These are phyloP conservation scores for Citrus australasica DNA, from an alignment of 345 rosid genomes.

Conservation along the genomic window DNA sequence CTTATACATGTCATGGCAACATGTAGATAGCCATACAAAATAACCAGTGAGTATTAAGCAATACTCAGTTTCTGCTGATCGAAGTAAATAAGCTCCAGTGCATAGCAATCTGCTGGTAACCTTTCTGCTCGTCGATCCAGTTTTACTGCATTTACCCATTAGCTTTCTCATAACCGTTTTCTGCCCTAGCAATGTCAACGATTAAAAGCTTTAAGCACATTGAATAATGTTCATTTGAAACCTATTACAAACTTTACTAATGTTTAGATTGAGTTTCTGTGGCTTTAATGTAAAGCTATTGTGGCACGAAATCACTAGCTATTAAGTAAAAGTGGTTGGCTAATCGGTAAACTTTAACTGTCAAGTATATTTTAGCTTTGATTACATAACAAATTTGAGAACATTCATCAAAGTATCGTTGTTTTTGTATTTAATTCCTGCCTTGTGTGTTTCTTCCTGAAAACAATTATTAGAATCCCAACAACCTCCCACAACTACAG, in stretches of 20 bases:
- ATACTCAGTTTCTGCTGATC: background rate
- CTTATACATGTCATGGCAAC: background rate
- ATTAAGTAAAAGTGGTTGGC: background rate
- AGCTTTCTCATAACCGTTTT: slow-evolving; percentile 55
- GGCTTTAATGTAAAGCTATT: background rate
- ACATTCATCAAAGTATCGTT: background rate
- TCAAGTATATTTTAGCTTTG: background rate
- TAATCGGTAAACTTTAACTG: background rate
- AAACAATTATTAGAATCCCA: background rate
- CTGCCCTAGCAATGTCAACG: slow-evolving; percentile 58
- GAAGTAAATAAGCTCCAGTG: background rate
- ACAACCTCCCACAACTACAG: background rate
- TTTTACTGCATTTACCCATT: background rate
- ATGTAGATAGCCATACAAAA: background rate
- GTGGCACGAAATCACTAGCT: background rate
- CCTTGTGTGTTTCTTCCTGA: background rate
- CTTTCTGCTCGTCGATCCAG: background rate
- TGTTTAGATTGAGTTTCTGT: too few species aligned
- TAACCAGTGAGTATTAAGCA: background rate
- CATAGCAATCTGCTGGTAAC: background rate
- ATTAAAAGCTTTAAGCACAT: background rate
- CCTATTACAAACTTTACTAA: background rate
- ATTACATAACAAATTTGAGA: background rate
- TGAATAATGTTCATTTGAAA: background rate
- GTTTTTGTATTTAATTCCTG: background rate